These are phyloP conservation scores for Angomonas ambiguus DNA, from an alignment of 208 protist genomes.

Conservation along the genomic window DNA sequence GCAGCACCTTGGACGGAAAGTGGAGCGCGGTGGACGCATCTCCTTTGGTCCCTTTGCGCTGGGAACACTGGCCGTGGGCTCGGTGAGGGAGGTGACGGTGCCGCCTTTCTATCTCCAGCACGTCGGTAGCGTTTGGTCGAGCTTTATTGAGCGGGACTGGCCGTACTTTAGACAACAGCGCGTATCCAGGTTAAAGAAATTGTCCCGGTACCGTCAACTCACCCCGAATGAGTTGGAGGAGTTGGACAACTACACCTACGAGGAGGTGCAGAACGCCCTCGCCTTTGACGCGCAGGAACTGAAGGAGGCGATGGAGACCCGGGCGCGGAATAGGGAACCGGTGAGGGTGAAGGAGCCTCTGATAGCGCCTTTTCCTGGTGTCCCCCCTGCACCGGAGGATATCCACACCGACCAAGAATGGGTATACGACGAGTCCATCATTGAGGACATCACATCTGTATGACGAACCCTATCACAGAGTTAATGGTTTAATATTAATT, in stretches of 20 bases:
- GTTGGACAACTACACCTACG: slow-evolving; percentile 84
- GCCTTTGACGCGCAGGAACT: slow-evolving; percentile 69
- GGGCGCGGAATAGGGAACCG: slow-evolving; percentile 14
- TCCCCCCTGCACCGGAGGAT: not conserved
- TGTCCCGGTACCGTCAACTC: slow-evolving; percentile 69
- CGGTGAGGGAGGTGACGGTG: slow-evolving; percentile 81
- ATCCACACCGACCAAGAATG: slow-evolving; percentile 9
- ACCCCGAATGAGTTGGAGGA: slow-evolving; percentile 78
- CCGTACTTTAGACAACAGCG: slow-evolving; percentile 83
- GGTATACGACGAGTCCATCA: slow-evolving; percentile 24
- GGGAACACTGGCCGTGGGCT: slow-evolving; percentile 66
- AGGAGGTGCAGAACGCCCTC: slow-evolving; percentile 74
- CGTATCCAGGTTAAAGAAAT: slow-evolving; percentile 46
- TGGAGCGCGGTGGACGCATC: slow-evolving; percentile 80
- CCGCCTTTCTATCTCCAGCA: slow-evolving; percentile 70
- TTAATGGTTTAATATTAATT: slow-evolving; percentile 12
- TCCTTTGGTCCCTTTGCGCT: slow-evolving; percentile 84
- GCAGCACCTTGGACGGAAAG: slow-evolving; percentile 73
- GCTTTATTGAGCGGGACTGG: slow-evolving; percentile 88
- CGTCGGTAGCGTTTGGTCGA: slow-evolving; percentile 62
- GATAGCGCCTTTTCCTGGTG: not conserved
- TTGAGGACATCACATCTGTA: slow-evolving; percentile 43
- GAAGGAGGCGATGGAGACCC: slow-evolving; percentile 32
- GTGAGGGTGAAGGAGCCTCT: slow-evolving; percentile 18
- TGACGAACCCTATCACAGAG: not conserved